Base-by-base conservation (phyloP, 257 asterid genomes). In the Fraxinus quadrangulata region DNA sequence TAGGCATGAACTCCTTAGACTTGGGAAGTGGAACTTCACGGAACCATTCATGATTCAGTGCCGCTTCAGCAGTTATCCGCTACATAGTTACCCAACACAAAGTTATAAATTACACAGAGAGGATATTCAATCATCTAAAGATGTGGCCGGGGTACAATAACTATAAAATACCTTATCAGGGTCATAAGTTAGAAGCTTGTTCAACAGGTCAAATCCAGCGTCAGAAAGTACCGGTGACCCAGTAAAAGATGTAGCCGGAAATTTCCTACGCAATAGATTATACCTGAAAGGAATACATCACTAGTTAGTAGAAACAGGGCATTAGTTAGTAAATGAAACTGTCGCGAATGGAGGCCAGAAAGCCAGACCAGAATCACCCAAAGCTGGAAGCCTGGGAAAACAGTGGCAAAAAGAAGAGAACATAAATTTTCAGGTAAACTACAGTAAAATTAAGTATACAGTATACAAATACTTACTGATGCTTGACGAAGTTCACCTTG, bases 361-460 rank as follows among this genome's bases (percentile, higher is more conserved):
- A 86, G 90, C 92, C 96, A 85, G 81, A 88, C 90, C 95, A 92
- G 93, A 84, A 84, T 92, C 97, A 88, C 90, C 93, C 92, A 89
- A 89, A 90, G 96, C 91, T 82, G 95, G 93, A 89, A 79, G 93
- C 93, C 94, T 89, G 93, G 97, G 92, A 90, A 92, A 87, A 87
- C 88, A 92, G 88, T 79, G 85, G 86, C 87, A 88, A 86, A 89
- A 87, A 80, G 73, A 87, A 88, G 77, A 81, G 45, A 79, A 78
- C 77, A 81, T 89, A 77, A 89, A 90, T 90, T 79, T 77, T 72
- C 65, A 71, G 79, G 36, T 34, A 42, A 75, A 66, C 42, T 67
- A 40, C 12, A 33, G 40, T 1, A 63, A 42, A 66, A 69, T 17
- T 19, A 37, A 36, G 82, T 76, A 81, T 77, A 82, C 77, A 78